Conservation (phyloP, 2,329 filamentous ascomycete species). For the Fusarium proliferatum region DNA sequence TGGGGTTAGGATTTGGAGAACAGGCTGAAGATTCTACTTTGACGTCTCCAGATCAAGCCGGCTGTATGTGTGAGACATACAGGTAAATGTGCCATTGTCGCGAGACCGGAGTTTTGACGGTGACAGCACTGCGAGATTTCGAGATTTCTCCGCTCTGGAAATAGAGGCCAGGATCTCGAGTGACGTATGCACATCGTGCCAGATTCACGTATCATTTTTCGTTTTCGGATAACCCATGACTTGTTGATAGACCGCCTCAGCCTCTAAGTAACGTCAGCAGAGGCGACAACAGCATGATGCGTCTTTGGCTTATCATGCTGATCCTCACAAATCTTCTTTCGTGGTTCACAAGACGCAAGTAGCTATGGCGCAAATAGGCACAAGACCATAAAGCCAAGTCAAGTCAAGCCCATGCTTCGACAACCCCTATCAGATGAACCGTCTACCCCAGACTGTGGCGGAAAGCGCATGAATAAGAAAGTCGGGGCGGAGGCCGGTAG, state of each 20-base stretch:
- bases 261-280: constrained; percentile 27
- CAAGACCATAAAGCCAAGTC: not conserved
- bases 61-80: constrained; percentile 16
- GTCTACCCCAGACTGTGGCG: constrained; percentile 33
- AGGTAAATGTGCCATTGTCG: constrained; percentile 1
- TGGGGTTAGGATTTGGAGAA: constrained; percentile 29
- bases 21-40: constrained; percentile 10
- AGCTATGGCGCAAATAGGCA: constrained; percentile 3
- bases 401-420: constrained; percentile 14
- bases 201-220: constrained; percentile 19
- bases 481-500: constrained; percentile 17
- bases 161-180: constrained; percentile 11
- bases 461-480: constrained; percentile 16
- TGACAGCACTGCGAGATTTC: not conserved
- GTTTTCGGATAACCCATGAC: constrained; percentile 26
- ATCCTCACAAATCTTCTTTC: not conserved
- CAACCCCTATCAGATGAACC: constrained; percentile 13
- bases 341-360: not conserved
- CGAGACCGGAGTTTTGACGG: not conserved
- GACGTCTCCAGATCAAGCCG: not conserved
- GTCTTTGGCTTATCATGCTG: not conserved
- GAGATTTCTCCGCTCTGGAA: constrained; percentile 17
- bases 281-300: not conserved
- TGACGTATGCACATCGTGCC: constrained; percentile 26
- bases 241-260: constrained; percentile 15